Evolutionary conservation across 805 yeast species (phyloP).

Genomic region (Yarrowia sp.): DNA sequence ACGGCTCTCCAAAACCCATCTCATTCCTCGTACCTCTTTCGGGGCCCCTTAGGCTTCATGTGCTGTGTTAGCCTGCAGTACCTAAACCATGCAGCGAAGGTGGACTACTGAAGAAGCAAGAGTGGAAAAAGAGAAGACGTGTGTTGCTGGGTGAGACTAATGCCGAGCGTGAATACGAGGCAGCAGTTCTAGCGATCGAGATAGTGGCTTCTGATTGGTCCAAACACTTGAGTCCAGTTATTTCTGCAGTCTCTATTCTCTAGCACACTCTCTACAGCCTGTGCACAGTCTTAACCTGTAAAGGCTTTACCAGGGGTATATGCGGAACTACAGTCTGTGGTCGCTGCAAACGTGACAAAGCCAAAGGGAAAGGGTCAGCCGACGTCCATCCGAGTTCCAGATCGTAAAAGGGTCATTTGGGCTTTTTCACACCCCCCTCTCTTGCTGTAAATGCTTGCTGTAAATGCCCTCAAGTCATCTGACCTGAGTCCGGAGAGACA

Average conservation of each 20-base stretch:
- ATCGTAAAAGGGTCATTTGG: too few species aligned
- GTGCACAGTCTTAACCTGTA: too few species aligned
- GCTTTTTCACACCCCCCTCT: too few species aligned
- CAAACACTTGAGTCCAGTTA: too few species aligned
- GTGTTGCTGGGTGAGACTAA: background rate
- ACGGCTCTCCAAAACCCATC: too few species aligned
- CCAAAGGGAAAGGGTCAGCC: background rate
- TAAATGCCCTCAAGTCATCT: background rate
- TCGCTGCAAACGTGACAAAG: background rate
- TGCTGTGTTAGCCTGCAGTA: slow-evolving; percentile 1
- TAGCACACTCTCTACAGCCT: too few species aligned
- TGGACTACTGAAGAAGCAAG: background rate
- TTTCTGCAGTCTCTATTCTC: too few species aligned
- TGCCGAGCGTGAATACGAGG: background rate
- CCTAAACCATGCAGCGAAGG: slow-evolving; percentile 19
- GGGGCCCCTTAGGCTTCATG: background rate
- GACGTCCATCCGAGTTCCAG: background rate
- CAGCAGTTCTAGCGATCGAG: background rate
- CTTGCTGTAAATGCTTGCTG: too few species aligned
- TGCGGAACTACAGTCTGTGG: background rate
- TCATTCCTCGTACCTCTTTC: background rate
- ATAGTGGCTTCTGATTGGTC: too few species aligned
- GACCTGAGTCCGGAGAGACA: background rate
- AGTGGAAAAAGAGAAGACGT: background rate
- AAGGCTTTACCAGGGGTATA: background rate